Base-by-base conservation (phyloP, 805 yeast species). In the Cyberlindnera maclurae region DNA sequence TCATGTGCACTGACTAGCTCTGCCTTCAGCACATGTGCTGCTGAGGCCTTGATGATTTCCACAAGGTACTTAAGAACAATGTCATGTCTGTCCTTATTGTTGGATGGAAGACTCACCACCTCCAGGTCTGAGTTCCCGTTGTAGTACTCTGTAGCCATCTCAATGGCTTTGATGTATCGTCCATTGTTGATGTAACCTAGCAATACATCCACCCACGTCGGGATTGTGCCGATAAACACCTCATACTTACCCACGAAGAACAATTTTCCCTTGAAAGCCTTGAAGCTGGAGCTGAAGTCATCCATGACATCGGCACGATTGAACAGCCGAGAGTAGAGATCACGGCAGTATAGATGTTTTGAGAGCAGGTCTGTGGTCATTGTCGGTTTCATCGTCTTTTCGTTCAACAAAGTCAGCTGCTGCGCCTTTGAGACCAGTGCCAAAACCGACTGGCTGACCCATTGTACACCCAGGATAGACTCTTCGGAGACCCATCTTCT, bases 141-240 rank as follows among this genome's bases (percentile, higher is more conserved):
- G 36, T 74, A 85, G 52, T 71, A 82, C 7, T 59, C 57, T 33
- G 71, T 62, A 0, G 83, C 80, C 12, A 70, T 61, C 3, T 62
- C 57, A n/a, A 85, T 64, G 0, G 94, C 89, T 3, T 57, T 62
- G 5, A 71, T 55, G 39, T 77, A 80, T 16, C 70, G 55, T 1
- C 72, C 75, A 2, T 59, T 47, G 10, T 71, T 63, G 34, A 86
- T 62, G 11, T 73, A 52, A 81, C 85, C 95, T 88, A 51, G 29
- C 1, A 52, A 26, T 3, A 48, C 16, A 36, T 48, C 54, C 49
- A 87, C 85, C 96, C 96, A 86, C 47, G 71, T 77, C 3, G 77
- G 63, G 12, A 77, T 58, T 17, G 75, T 64, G 0, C 89, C 95
- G 3, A 79, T 67, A 5, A 62, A 61, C 31, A 77, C 51, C 40